Evolutionary conservation across 768 basidiomycete genomes (phyloP), one percentile per base, ranked within the genome.

Genomic region (Leucosporidium creatinivorum): DNA sequence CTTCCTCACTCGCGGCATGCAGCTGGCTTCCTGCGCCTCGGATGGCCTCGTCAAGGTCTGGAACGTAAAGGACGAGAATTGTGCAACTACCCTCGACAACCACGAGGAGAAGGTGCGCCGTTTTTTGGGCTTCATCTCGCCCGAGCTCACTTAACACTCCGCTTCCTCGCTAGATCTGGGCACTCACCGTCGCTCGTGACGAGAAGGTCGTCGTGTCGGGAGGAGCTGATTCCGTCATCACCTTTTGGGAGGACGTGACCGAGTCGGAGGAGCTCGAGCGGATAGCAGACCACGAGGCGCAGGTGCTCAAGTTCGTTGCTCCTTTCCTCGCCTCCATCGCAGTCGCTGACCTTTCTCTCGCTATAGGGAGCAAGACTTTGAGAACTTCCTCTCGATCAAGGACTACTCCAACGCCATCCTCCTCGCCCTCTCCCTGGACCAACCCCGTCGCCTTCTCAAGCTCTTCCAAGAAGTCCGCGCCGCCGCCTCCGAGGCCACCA

Each of bases 31-130:
- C 67, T 82, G 90, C 21, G 91, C 89, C 15, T 91, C 93, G 21
- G 96, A 99, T 77, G 96, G 96, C 44, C 80, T 99, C 52, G 89
- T 98, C 68, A 99, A 98, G 80, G 70, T 99, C 31, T 99, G 96
- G 96, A 91, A 88, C 78, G 83, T 94, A 62, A 83, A 84, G 74
- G 87, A 89, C 61, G 96, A 98, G 76, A 85, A 89, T 73, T 97
- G 93, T 73, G 81, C 85, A 10, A 81, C 86, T 23, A 98, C 94
- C 8, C 80, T 99, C 78, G 96, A 99, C 78, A 94, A 94, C 75
- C 96, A 99, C 74, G 91, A 96, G 77, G 94, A 97, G 70, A 98
- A 97, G 84, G 93, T 89, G 67, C 25, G 86, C 21, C 9, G 7
- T 19, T 64, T n/a, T 23, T 12, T 61, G 9, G n/a, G n/a, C 51